These are phyloP conservation scores for Corylus americana DNA, from an alignment of 306 rosid genomes.

Conservation along the genomic window DNA sequence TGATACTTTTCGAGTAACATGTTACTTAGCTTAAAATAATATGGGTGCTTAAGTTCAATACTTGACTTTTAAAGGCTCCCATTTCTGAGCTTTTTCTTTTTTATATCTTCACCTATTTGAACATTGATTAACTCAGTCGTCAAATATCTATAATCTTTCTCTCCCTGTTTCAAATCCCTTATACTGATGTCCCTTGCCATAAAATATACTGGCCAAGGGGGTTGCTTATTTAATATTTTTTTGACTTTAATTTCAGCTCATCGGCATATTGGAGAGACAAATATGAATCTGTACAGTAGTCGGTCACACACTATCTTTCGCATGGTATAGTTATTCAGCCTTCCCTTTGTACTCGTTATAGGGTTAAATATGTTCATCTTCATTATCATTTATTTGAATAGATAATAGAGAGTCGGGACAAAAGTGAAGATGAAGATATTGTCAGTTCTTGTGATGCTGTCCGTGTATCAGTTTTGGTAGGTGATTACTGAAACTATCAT, in stretches of 20 bases:
- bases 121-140: neutral
- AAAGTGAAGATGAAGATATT: conserved; percentile 62
- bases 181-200: conserved; percentile 16
- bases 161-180: neutral
- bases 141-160: neutral
- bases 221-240: neutral
- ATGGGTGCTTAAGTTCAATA: neutral
- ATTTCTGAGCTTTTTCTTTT: conserved; percentile 5
- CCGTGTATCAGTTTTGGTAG: conserved; percentile 92
- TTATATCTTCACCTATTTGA: neutral
- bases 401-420: conserved; percentile 93
- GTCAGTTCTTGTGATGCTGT: conserved; percentile 80
- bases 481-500: conserved; percentile 23
- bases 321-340: conserved; percentile 59
- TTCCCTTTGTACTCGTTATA: neutral
- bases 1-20: conserved; percentile 10
- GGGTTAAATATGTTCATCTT: conserved; percentile 18
- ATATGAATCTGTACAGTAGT: conserved; percentile 91
- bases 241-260: conserved; percentile 59
- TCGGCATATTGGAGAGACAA: conserved; percentile 98
- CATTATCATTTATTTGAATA: conserved; percentile 28
- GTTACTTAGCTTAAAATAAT: neutral
- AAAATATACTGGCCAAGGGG: conserved; percentile 7
- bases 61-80: conserved; percentile 7
- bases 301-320: conserved; percentile 98